These are phyloP conservation scores for Catenaria anguillulae DNA, from an alignment of 371 early-diverging fungal species.

Conservation along the genomic window DNA sequence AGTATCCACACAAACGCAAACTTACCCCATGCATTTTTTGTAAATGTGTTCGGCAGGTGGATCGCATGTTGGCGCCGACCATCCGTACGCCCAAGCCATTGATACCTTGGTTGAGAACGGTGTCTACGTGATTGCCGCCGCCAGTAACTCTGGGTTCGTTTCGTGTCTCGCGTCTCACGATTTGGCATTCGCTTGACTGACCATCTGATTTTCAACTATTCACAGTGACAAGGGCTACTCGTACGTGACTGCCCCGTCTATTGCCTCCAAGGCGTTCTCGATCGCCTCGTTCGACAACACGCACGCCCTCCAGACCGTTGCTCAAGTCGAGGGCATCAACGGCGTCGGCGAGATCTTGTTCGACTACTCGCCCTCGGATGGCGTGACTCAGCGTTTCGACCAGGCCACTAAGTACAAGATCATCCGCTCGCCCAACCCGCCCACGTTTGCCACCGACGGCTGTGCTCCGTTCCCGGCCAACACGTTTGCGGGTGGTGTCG, in stretches of 20 bases:
- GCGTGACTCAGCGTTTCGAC: not conserved
- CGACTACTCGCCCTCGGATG: not conserved
- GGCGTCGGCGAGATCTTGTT: too few species aligned
- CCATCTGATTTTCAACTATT: too few species aligned
- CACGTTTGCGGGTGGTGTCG: constrained; percentile 32
- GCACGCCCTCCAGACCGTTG: not conserved
- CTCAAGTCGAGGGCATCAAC: not conserved
- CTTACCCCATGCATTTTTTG: too few species aligned
- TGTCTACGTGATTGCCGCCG: not conserved
- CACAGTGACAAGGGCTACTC: constrained; percentile 8
- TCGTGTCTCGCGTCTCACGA: too few species aligned
- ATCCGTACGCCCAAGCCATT: constrained; percentile 6
- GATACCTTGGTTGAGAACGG: not conserved
- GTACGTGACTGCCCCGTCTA: constrained; percentile 7
- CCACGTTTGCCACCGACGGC: not conserved
- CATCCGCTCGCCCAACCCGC: not conserved
- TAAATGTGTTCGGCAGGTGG: too few species aligned
- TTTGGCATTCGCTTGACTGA: too few species aligned
- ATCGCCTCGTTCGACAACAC: constrained; percentile 14
- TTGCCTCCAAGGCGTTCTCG: constrained; percentile 7
- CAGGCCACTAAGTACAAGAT: not conserved
- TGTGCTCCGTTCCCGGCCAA: constrained; percentile 3
- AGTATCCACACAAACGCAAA: too few species aligned
- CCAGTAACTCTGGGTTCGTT: too few species aligned
- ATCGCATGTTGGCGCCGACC: too few species aligned